phyloP scores from a whole-genome alignment of 306 rosid genomes.

The Acacia confusa region DNA sequence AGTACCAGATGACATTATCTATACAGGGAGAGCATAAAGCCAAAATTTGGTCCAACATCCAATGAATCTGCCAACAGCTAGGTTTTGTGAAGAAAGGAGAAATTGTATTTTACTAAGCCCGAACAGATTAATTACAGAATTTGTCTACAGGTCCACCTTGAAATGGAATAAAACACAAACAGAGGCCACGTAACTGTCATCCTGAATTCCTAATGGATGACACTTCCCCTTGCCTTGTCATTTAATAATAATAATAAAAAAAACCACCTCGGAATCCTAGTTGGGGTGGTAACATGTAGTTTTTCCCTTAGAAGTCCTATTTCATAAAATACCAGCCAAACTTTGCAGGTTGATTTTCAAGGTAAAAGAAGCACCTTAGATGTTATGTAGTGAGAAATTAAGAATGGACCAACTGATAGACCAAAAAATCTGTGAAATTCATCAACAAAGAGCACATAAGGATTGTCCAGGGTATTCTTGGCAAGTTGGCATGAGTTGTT shows the following conservation, averaged over 20 bases:
- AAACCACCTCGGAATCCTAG: background rate
- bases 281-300: too few relatives aligned
- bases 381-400: background rate
- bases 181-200: background rate
- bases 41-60: conserved; percentile 6
- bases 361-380: background rate
- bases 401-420: background rate
- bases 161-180: background rate
- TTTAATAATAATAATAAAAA: too few relatives aligned
- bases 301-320: background rate
- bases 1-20: background rate
- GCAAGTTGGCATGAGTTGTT: conserved; percentile 1
- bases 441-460: background rate
- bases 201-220: background rate
- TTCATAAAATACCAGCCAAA: background rate
- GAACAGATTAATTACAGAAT: background rate
- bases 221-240: background rate
- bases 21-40: background rate
- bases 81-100: background rate
- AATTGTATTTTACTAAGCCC: background rate
- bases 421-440: background rate
- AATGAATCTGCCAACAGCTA: conserved; percentile 10
- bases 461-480: conserved; percentile 15
- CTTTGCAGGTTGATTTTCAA: background rate
- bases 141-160: background rate